These are phyloP conservation scores for Phytopythium chamaehyphon DNA, from an alignment of 352 stramenopile genomes.

Conservation along the genomic window DNA sequence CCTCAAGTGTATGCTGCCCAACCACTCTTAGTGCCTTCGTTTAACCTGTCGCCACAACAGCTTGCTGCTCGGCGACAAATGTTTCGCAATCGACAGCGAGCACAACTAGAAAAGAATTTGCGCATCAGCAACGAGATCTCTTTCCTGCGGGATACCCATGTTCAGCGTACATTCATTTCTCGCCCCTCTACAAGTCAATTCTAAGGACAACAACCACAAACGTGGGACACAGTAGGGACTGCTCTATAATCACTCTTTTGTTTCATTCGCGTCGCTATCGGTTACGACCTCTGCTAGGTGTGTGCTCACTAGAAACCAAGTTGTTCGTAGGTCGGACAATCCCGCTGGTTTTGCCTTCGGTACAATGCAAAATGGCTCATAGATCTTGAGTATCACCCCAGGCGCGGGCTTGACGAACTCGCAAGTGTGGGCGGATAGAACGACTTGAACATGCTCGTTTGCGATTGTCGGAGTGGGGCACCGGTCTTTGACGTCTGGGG, in stretches of 20 bases:
- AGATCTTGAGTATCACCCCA: constrained; percentile 37
- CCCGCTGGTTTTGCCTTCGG: constrained; percentile 16
- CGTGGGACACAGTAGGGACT: no score
- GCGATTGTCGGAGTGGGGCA: constrained; percentile 2
- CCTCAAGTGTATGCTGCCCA: constrained; percentile 37
- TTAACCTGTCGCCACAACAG: neutral
- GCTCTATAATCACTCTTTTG: no score
- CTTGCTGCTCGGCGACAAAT: neutral
- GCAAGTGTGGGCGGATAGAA: constrained; percentile 26
- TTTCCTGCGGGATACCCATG: neutral
- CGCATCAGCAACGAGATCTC: constrained; percentile 5
- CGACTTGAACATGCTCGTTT: constrained; percentile 18
- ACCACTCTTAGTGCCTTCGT: neutral
- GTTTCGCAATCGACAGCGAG: neutral
- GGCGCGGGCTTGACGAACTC: constrained; percentile 24
- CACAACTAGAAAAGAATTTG: neutral
- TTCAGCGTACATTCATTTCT: neutral
- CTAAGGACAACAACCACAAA: no score
- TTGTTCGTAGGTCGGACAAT: constrained; percentile 8
- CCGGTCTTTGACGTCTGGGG: constrained; percentile 11
- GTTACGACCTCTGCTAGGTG: constrained; percentile 41
- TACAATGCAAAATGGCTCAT: constrained; percentile 59
- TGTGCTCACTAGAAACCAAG: constrained; percentile 45
- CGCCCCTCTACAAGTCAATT: neutral
- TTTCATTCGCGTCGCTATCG: no score